phyloP scores from a whole-genome alignment of 345 rosid species.

The Bruguiera sexangula region DNA sequence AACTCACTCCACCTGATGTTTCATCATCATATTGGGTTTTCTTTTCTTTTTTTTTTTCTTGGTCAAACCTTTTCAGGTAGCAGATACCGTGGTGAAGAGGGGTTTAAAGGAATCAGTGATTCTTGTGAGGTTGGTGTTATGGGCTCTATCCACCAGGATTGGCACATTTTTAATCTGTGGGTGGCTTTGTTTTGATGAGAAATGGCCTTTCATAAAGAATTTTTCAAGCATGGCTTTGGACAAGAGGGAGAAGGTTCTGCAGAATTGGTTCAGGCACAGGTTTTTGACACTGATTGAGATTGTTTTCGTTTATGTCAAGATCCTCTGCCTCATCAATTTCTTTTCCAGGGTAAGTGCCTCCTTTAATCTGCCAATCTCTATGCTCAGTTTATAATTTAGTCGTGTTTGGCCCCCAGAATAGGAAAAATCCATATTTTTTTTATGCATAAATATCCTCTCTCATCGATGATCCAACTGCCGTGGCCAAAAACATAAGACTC shows the following conservation, averaged over 20 bases:
- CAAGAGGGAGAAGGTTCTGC: conserved; percentile 59
- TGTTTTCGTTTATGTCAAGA: conserved; percentile 46
- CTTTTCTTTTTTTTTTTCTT: background rate
- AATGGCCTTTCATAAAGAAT: conserved; percentile 49
- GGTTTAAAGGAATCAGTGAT: conserved; percentile 26
- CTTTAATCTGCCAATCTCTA: background rate
- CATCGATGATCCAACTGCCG: no score
- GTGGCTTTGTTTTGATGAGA: conserved; percentile 35
- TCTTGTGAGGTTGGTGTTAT: conserved; percentile 38
- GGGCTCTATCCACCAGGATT: conserved; percentile 54
- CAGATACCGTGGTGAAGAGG: conserved; percentile 37
- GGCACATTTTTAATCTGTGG: conserved; percentile 76
- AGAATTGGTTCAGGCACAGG: conserved; percentile 40
- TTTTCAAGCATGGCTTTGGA: conserved; percentile 47
- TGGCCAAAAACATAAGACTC: no score
- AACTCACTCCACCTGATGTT: background rate
- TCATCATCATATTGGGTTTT: background rate
- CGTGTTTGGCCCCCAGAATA: background rate
- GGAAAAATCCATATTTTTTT: no score
- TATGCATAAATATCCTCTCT: no score
- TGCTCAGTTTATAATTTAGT: background rate
- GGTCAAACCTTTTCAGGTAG: conserved; percentile 22
- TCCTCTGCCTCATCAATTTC: conserved; percentile 41
- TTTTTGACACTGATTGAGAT: conserved; percentile 47
- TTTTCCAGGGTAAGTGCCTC: conserved; percentile 50